Evolutionary conservation across 768 basidiomycete species (phyloP).

Genomic region (Termitomyces titanicus): DNA sequence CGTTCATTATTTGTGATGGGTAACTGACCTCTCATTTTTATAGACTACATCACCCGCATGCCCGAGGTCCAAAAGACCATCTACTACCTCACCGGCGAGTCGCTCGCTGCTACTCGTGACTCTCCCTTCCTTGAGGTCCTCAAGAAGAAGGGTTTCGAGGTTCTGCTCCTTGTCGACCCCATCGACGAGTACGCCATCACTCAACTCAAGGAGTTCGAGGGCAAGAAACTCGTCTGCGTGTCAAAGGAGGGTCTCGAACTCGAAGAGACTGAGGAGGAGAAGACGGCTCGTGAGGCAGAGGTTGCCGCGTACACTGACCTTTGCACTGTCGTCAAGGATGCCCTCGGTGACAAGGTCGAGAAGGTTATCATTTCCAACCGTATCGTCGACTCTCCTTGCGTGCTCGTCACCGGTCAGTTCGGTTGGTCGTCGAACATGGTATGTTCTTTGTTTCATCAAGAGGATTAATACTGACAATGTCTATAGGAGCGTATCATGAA

Average conservation of each 20-base stretch:
- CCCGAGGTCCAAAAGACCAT: constrained; percentile 98
- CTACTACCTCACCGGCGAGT: constrained; percentile 99
- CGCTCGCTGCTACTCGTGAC: constrained; percentile 83
- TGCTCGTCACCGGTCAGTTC: constrained; percentile 97
- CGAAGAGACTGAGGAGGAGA: constrained; percentile 98
- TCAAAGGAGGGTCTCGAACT: constrained; percentile 99
- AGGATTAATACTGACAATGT: neutral
- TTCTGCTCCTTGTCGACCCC: constrained; percentile 95
- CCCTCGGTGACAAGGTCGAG: constrained; percentile 98
- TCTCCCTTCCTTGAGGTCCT: constrained; percentile 99
- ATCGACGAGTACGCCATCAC: constrained; percentile 99
- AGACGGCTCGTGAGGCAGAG: constrained; percentile 85
- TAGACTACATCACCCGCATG: constrained; percentile 99
- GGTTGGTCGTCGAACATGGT: constrained; percentile 99
- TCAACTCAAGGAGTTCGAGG: constrained; percentile 98
- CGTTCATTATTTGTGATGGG: neutral
- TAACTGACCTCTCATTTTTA: neutral
- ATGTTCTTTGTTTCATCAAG: constrained; percentile 15
- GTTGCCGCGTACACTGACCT: constrained; percentile 80
- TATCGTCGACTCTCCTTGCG: constrained; percentile 94
- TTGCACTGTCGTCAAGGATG: constrained; percentile 95
- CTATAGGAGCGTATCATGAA: constrained; percentile 94
- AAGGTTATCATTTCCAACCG: constrained; percentile 98
- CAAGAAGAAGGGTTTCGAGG: constrained; percentile 99
- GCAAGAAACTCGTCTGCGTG: constrained; percentile 95